Evolutionary conservation across 2,329 filamentous ascomycete species (phyloP), one percentile per base, ranked within the genome.

Genomic region (Aspergillus chevalieri): DNA sequence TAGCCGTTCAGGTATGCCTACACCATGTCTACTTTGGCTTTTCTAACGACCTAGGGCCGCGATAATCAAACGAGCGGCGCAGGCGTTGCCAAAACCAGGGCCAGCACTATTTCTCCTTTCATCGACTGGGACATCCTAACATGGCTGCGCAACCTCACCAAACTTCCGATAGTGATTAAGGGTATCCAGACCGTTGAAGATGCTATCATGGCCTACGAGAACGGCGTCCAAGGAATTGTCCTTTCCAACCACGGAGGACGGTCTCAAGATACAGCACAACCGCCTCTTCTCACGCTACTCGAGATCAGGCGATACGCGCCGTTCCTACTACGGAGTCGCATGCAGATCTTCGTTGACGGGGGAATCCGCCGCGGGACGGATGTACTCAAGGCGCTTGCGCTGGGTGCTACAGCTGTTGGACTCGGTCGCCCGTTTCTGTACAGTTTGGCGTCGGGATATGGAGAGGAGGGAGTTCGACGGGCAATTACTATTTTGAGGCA

Each of bases 301-400:
- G 83, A 87, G 66, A 72, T 87, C 52, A 81, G 82, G 50, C 75
- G 76, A 55, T 78, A 77, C 54, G 82, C 78, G 39, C 83, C 83
- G 0, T 72, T 79, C 48, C 73, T 87, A 0, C 81, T 86, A 46
- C 50, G 52, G 3, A 74, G 77, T 22, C 66, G 67, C 47, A 72
- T 86, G 62, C 80, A 85, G 58, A 77, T 87, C 0, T 81, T 78
- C 47, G 69, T 87, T 3, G 84, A 87, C 53, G 82, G 83, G 0
- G 84, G 84, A 0, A 75, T 87, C 26, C 74, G 76, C n/a, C 70
- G 83, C 15, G 84, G 84, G 0, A 80, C 81, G 0, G 84, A 87
- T 58, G 78, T 87, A 3, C 74, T 87, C 56, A 87, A 87, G 63
- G 82, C 81, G 0, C 59, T 87, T 9, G 84, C 81, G 47, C 67